Evolutionary conservation across 306 rosid genomes (phyloP).

Genomic region (Sechiopsis laciniata): DNA sequence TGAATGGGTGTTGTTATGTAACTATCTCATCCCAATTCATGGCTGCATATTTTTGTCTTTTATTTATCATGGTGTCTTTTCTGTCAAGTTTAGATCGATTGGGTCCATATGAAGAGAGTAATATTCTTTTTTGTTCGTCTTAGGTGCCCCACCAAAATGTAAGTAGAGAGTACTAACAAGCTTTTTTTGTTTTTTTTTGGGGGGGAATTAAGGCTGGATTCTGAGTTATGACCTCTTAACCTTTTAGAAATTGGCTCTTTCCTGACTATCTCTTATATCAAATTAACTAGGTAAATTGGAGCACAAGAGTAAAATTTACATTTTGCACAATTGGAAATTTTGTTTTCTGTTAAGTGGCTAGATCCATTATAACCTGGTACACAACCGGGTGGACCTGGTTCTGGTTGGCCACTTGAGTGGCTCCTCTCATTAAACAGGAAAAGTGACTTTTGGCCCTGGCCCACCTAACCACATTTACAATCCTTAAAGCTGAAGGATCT

Average conservation of each 20-base stretch:
- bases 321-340: background rate
- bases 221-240: no score
- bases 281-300: background rate
- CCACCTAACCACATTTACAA: background rate
- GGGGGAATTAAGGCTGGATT: background rate
- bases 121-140: background rate
- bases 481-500: background rate
- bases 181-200: background rate
- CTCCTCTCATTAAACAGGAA: background rate
- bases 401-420: constrained; percentile 12
- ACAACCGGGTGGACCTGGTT: constrained; percentile 8
- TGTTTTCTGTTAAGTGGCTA: no score
- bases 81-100: background rate
- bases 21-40: background rate
- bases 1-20: background rate
- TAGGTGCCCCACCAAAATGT: background rate
- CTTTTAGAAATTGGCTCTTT: background rate
- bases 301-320: background rate
- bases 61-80: background rate
- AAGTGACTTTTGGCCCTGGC: background rate
- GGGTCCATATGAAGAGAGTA: constrained; percentile 2
- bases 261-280: background rate
- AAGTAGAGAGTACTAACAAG: background rate
- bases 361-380: background rate
- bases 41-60: background rate